phyloP scores from a whole-genome alignment of 1,284 basidiomycete species.

The Moniliophthora roreri region DNA sequence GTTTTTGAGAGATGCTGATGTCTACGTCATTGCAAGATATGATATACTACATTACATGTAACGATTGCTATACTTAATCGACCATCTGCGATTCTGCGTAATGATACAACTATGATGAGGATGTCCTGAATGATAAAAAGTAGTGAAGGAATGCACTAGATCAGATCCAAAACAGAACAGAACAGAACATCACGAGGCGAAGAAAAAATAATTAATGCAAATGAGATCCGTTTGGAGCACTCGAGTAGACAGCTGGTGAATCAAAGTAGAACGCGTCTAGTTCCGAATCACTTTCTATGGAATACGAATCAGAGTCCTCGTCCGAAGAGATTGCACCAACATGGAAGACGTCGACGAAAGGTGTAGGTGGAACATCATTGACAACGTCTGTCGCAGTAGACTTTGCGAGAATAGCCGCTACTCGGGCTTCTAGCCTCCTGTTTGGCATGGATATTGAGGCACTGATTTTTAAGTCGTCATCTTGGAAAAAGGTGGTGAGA shows the following conservation, averaged over 20 bases:
- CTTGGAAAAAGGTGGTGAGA: slow-evolving; percentile 85
- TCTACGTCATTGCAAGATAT: not conserved
- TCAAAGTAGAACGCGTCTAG: slow-evolving; percentile 72
- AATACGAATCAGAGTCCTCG: slow-evolving; percentile 49
- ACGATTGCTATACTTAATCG: too few relatives aligned
- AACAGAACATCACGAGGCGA: not conserved
- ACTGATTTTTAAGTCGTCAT: slow-evolving; percentile 31
- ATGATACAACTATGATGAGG: too few relatives aligned
- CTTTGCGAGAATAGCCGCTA: slow-evolving; percentile 78
- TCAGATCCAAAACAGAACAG: not conserved
- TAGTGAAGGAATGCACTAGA: too few relatives aligned
- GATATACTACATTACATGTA: too few relatives aligned
- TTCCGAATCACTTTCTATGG: slow-evolving; percentile 55
- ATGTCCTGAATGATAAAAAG: too few relatives aligned
- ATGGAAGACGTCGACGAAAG: slow-evolving; percentile 75
- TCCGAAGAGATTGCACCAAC: slow-evolving; percentile 48
- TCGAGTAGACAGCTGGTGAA: slow-evolving; percentile 43
- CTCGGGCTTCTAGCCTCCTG: slow-evolving; percentile 69
- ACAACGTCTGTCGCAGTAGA: slow-evolving; percentile 53
- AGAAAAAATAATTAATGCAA: slow-evolving; percentile 7
- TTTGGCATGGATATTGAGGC: slow-evolving; percentile 37
- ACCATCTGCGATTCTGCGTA: too few relatives aligned
- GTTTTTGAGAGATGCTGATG: slow-evolving; percentile 85
- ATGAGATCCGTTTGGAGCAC: slow-evolving; percentile 39
- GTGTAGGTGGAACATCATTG: slow-evolving; percentile 64